Conservation (phyloP, 257 asterid species). For the Gentiana dahurica region DNA sequence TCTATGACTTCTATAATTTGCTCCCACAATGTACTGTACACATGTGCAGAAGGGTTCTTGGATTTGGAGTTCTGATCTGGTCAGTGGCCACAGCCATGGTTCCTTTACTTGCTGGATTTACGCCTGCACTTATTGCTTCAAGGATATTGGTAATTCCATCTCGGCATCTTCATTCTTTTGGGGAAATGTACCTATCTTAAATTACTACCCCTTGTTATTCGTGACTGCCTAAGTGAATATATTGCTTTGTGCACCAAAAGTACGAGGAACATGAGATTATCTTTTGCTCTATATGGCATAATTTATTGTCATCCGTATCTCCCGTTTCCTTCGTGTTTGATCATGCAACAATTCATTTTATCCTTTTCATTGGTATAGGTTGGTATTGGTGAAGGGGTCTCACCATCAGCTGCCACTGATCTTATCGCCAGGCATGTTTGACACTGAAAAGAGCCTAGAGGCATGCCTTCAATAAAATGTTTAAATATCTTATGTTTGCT, state of each 20-base stretch:
- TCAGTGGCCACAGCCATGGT: slow-evolving; percentile 82
- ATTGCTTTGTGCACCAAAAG: background rate
- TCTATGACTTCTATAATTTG: background rate
- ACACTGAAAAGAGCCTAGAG: slow-evolving; percentile 16
- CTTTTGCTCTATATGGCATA: background rate
- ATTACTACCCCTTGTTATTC: background rate
- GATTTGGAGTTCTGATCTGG: slow-evolving; percentile 81
- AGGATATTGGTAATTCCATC: slow-evolving; percentile 64
- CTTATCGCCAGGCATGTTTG: slow-evolving; percentile 81
- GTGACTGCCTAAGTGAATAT: background rate
- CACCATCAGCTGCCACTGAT: slow-evolving; percentile 98
- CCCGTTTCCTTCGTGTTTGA: background rate
- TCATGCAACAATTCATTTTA: slow-evolving; percentile 3
- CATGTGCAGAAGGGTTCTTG: slow-evolving; percentile 73
- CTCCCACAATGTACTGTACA: slow-evolving; percentile 4
- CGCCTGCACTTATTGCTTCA: slow-evolving; percentile 84
- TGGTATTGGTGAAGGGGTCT: slow-evolving; percentile 98
- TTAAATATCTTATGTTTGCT: background rate
- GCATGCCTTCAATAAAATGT: slow-evolving; percentile 14
- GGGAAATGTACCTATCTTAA: background rate
- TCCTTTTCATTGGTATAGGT: slow-evolving; percentile 37
- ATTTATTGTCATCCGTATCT: background rate
- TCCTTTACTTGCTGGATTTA: slow-evolving; percentile 73
- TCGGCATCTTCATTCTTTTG: background rate
- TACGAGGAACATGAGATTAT: background rate